Evolutionary conservation across 495 filamentous ascomycete genomes (phyloP).

Genomic region (Xylaria palmicola): DNA sequence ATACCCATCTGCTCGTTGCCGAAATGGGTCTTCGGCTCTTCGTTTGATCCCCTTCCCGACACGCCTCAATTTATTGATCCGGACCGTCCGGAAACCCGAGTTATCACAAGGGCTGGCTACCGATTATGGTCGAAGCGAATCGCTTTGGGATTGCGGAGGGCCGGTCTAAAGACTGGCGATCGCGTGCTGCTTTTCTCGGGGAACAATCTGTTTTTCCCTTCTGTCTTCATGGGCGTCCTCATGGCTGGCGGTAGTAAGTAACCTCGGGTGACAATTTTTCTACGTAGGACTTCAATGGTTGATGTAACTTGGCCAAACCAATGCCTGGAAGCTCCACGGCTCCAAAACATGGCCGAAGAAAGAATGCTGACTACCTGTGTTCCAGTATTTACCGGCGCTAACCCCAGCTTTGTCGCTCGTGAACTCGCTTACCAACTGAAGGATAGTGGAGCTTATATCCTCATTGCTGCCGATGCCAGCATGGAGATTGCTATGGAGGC

Average conservation of each 20-base stretch:
- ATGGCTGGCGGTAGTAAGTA: constrained; percentile 78
- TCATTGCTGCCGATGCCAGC: constrained; percentile 56
- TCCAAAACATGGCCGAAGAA: too few species aligned
- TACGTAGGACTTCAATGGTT: too few species aligned
- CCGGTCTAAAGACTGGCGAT: constrained; percentile 66
- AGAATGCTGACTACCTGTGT: too few species aligned
- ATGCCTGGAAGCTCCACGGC: too few species aligned
- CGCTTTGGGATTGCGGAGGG: constrained; percentile 64
- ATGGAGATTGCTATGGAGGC: constrained; percentile 66
- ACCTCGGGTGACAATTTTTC: too few species aligned
- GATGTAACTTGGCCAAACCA: too few species aligned
- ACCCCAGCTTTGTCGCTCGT: constrained; percentile 67
- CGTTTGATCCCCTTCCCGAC: constrained; percentile 35
- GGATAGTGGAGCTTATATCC: constrained; percentile 64
- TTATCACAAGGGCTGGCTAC: constrained; percentile 47
- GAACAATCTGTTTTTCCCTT: constrained; percentile 73
- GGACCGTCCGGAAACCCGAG: constrained; percentile 51
- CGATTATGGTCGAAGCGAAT: constrained; percentile 70
- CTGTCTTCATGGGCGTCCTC: constrained; percentile 67
- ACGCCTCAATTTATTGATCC: constrained; percentile 50
- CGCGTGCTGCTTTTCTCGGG: constrained; percentile 70
- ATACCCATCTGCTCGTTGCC: constrained; percentile 35
- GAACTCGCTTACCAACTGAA: constrained; percentile 71
- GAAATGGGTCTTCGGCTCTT: constrained; percentile 38
- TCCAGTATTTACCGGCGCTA: constrained; percentile 80